Evolutionary conservation across 2,329 filamentous ascomycete genomes (phyloP), one percentile per base, ranked within the genome.

Genomic region (Neospermospora avenae): DNA sequence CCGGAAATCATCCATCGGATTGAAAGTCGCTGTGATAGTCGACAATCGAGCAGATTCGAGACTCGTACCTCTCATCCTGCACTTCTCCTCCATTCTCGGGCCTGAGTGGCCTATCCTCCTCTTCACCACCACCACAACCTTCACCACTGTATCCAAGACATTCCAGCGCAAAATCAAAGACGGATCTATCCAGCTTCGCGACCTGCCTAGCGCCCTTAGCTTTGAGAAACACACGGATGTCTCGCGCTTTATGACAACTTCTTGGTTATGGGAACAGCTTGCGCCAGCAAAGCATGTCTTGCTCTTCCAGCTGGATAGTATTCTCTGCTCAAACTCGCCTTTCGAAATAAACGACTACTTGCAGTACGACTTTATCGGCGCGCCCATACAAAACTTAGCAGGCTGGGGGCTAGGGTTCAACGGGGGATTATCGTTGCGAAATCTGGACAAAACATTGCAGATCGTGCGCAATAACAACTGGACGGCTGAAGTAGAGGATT

Each of bases 31-130:
- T 16, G 55, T 54, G 13, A 55, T 61, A n/a, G n/a, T 54, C 51
- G 59, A 61, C 24, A 49, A 44, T 25, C 48, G 54, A 28, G 34
- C 37, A 18, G 37, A 44, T 20, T 2, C 16, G 1, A n/a, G 31
- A 13, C 66, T 75, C 8, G 57, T 73, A 16, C 73, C 74, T 2
- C 55, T 75, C 20, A 67, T 76, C 24, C 63, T 75, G 28, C 73
- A 75, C 57, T 76, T 73, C 63, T 67, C 71, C 28, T 63, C 69
- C n/a, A 69, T 75, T 3, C 73, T 78, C 10, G 76, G 76, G 1
- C 75, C 75, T 28, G 58, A 63, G 20, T 78, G 77, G 76, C 75
- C 75, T 16, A 71, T 78, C 34, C 68, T 76, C 37, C 70, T 77
- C 46, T 76, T 74, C 64, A 77, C 76, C 31, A 35, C n/a, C n/a